These are phyloP conservation scores for Prunus davidiana DNA, from an alignment of 306 rosid genomes.

Conservation along the genomic window DNA sequence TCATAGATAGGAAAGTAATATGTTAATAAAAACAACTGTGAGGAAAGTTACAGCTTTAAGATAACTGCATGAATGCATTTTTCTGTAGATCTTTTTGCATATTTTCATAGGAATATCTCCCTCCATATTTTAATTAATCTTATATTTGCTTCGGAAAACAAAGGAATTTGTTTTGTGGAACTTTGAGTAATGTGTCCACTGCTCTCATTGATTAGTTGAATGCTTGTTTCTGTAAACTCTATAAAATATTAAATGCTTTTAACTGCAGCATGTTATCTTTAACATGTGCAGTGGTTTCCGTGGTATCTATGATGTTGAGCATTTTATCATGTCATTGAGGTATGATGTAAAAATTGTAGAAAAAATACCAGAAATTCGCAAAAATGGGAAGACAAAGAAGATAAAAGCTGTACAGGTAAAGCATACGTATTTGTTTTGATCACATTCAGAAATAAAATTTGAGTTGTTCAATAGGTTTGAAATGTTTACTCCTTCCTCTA, in stretches of 20 bases:
- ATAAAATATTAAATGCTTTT: background rate
- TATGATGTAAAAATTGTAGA: slow-evolving; percentile 81
- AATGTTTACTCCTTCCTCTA: background rate
- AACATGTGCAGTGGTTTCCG: slow-evolving; percentile 71
- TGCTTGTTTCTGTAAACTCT: background rate
- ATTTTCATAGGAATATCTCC: background rate
- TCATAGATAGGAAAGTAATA: no score
- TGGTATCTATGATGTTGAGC: slow-evolving; percentile 95
- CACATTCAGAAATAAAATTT: slow-evolving; percentile 5
- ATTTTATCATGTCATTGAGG: slow-evolving; percentile 71
- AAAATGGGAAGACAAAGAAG: slow-evolving; percentile 80
- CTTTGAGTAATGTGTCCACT: background rate
- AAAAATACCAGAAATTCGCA: slow-evolving; percentile 74
- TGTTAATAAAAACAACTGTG: no score
- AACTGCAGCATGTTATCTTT: background rate
- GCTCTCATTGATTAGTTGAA: background rate
- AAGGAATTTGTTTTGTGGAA: background rate
- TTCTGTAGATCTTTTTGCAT: background rate
- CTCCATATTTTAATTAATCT: background rate
- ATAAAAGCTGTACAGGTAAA: slow-evolving; percentile 86
- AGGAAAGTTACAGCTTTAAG: background rate
- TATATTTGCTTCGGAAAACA: background rate
- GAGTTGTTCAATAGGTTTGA: slow-evolving; percentile 19
- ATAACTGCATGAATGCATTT: background rate
- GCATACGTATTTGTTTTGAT: slow-evolving; percentile 5